Evolutionary conservation across 192 early-diverging fungal species (phyloP), one percentile per base, ranked within the genome.

Genomic region (Coemansia sp.): DNA sequence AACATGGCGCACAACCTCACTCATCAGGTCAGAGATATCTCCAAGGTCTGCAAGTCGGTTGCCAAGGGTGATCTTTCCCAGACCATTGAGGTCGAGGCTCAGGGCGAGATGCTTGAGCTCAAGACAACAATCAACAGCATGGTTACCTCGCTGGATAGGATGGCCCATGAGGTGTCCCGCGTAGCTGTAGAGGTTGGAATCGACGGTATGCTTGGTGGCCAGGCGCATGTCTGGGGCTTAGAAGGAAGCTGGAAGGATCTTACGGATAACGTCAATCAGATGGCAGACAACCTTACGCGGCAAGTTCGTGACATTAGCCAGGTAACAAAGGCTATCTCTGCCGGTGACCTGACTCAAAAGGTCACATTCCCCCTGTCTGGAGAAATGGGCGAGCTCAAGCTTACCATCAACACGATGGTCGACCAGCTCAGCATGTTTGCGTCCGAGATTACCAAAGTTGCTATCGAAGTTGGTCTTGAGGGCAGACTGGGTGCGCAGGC

Each of bases 181-280:
- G 89, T 93, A 5, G 87, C 91, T 0, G 76, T 81, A 12, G 89
- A 92, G 77, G 91, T 92, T 34, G 91, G 91, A 12, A 88, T 86
- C 5, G 83, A 88, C 4, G 87, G 87, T 33, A 72, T 69, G 18
- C 76, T 88, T 0, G 87, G 87, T 11, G 87, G 86, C 45, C 88
- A 89, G 62, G 88, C 86, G 32, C 55, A 63, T 5, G 85, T 86
- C 2, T 57, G 67, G 57, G 85, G 78, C 22, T 80, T 90, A 7
- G 86, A 82, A 8, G 89, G 89, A 7, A 85, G 80, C 20, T 90
- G 89, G 89, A 86, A 85, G 63, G 87, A 87, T 17, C 68, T 90
- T 11, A 88, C 86, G 2, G 84, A 86, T 48, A 87, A 83, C 34
- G 87, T 90, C 64, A 90, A 90, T 64, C 75, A 77, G 42, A 88